Conservation (phyloP, 441 rosid genomes). For the Brassica balearica region DNA sequence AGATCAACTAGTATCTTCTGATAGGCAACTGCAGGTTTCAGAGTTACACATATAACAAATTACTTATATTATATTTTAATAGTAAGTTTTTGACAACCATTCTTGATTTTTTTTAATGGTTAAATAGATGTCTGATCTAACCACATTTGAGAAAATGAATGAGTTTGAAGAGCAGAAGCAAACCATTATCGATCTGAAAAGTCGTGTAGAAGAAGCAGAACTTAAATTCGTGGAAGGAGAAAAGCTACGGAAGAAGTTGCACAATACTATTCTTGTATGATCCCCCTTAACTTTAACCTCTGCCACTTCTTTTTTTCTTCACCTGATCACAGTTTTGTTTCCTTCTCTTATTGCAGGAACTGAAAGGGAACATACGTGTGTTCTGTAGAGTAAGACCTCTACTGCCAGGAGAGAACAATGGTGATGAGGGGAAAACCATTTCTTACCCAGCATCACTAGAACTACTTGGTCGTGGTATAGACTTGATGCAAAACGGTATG, state of each 20-base stretch:
- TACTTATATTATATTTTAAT: conserved; percentile 3
- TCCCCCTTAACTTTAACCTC: background rate
- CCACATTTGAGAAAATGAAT: conserved; percentile 49
- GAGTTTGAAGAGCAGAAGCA: conserved; percentile 59
- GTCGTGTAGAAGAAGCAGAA: conserved; percentile 55
- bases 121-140: conserved; percentile 54
- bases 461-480: conserved; percentile 61
- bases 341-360: conserved; percentile 49
- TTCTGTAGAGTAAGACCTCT: conserved; percentile 71
- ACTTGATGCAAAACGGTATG: conserved; percentile 62
- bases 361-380: conserved; percentile 72
- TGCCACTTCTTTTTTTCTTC: conserved; percentile 18
- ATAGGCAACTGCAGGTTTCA: conserved; percentile 62
- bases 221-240: conserved; percentile 64
- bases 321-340: conserved; percentile 15
- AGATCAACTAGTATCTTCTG: conserved; percentile 58
- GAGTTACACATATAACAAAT: conserved; percentile 1
- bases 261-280: conserved; percentile 56
- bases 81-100: conserved; percentile 9
- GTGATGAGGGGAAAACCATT: conserved; percentile 49
- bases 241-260: conserved; percentile 61
- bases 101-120: conserved; percentile 27
- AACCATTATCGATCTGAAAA: conserved; percentile 50
- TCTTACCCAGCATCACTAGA: conserved; percentile 61
- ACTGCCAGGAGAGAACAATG: conserved; percentile 52